Evolutionary conservation across 352 stramenopile genomes (phyloP).

Genomic region (Phytophthora tubulina): DNA sequence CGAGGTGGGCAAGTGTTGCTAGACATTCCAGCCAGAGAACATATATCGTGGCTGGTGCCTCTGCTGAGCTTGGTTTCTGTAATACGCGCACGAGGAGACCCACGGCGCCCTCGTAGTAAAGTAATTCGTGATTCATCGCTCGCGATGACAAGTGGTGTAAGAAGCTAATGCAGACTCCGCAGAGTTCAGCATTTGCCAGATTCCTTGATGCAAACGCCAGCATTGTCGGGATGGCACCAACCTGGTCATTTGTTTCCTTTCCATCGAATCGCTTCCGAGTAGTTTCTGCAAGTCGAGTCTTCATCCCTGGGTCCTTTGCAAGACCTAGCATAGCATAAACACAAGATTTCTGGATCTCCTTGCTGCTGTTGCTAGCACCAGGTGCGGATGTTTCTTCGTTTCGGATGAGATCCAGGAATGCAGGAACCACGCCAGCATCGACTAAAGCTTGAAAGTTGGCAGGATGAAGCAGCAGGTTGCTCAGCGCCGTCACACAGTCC

Average conservation of each 20-base stretch:
- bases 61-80: conserved; percentile 49
- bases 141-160: conserved; percentile 78
- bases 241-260: conserved; percentile 31
- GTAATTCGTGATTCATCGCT: conserved; percentile 63
- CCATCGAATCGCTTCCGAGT: conserved; percentile 36
- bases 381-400: conserved; percentile 35
- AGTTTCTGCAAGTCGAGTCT: conserved; percentile 66
- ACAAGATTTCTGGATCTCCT: conserved; percentile 79
- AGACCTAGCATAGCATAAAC: conserved; percentile 84
- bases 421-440: conserved; percentile 80
- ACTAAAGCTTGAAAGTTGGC: conserved; percentile 83
- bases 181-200: conserved; percentile 67
- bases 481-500: conserved; percentile 84
- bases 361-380: conserved; percentile 44
- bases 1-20: conserved; percentile 67
- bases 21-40: conserved; percentile 62
- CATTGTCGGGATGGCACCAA: conserved; percentile 75
- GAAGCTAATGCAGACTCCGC: conserved; percentile 72
- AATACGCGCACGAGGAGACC: conserved; percentile 66
- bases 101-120: conserved; percentile 75
- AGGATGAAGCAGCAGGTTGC: conserved; percentile 84
- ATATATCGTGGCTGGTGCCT: conserved; percentile 59
- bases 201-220: conserved; percentile 71
- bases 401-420: conserved; percentile 66
- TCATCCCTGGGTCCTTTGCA: conserved; percentile 76